Percentiles rank a stretch among this genome's conserved stretches.
Conservation (phyloP, 2,329 filamentous ascomycete species). For the Aspergillus sp. region DNA sequence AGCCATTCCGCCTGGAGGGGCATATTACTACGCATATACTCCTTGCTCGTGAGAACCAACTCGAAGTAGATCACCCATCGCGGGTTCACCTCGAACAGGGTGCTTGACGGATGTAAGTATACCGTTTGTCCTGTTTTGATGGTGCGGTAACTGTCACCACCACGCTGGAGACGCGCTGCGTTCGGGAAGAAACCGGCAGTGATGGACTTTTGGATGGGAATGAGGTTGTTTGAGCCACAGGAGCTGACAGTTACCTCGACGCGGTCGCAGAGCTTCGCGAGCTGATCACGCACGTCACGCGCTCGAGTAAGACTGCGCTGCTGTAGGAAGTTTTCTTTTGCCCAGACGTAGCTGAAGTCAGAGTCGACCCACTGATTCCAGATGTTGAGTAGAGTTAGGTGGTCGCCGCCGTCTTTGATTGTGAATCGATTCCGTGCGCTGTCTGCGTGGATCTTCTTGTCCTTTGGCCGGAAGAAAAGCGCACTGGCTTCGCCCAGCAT, state of each 20-base stretch:
- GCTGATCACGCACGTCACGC: slow-evolving; percentile 87
- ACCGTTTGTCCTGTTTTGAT: slow-evolving; percentile 88
- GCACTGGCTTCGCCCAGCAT: slow-evolving; percentile 88
- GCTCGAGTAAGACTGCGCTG: slow-evolving; percentile 85
- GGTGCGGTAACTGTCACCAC: slow-evolving; percentile 84
- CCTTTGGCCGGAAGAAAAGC: slow-evolving; percentile 91
- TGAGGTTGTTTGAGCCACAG: slow-evolving; percentile 68
- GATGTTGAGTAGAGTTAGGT: slow-evolving; percentile 83
- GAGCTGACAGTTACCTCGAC: slow-evolving; percentile 76
- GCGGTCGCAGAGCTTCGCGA: slow-evolving; percentile 87
- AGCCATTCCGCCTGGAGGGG: slow-evolving; percentile 84
- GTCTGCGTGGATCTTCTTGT: slow-evolving; percentile 96
- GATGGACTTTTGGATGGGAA: slow-evolving; percentile 82
- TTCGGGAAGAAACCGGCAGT: slow-evolving; percentile 94
- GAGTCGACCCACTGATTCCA: slow-evolving; percentile 95
- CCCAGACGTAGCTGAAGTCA: slow-evolving; percentile 85
- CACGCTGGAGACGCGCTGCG: slow-evolving; percentile 76
- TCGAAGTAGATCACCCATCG: slow-evolving; percentile 86
- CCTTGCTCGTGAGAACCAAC: slow-evolving; percentile 88
- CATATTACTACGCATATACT: slow-evolving; percentile 88
- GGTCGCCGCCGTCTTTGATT: slow-evolving; percentile 85
- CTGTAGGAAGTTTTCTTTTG: slow-evolving; percentile 90
- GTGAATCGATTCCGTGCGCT: slow-evolving; percentile 86
- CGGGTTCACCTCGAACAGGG: slow-evolving; percentile 75
- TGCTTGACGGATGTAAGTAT: slow-evolving; percentile 85